These are phyloP conservation scores for Venturia aucupariae DNA, from an alignment of 2,329 filamentous ascomycete genomes.

Conservation along the genomic window DNA sequence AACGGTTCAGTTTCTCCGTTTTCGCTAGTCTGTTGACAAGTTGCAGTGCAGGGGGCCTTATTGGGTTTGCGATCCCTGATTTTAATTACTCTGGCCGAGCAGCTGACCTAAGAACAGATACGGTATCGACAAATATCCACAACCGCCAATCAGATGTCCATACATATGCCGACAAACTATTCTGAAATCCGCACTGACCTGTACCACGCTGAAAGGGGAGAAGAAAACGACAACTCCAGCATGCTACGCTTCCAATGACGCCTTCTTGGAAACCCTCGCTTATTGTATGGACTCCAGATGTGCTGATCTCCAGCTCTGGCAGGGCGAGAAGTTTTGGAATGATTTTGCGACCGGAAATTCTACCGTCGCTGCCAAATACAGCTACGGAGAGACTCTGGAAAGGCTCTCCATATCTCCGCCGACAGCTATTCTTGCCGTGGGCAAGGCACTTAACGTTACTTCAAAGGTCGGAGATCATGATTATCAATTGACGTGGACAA, in stretches of 20 bases:
- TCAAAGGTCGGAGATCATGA: neutral
- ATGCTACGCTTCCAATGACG: slow-evolving; percentile 19
- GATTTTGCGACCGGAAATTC: neutral
- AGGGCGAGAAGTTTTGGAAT: slow-evolving; percentile 17
- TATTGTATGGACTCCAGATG: slow-evolving; percentile 18
- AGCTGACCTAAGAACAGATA: neutral
- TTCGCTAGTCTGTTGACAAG: neutral
- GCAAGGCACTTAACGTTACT: neutral
- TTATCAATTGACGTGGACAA: neutral
- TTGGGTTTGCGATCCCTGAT: neutral
- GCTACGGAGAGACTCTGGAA: neutral
- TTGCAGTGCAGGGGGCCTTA: neutral
- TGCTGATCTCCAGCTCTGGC: slow-evolving; percentile 14
- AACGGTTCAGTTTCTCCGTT: neutral
- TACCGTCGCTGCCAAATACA: neutral
- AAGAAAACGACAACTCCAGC: neutral
- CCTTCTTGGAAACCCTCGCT: slow-evolving; percentile 19
- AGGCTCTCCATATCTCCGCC: neutral
- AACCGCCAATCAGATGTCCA: neutral
- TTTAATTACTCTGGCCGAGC: neutral
- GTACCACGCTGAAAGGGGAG: neutral
- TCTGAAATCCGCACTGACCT: neutral
- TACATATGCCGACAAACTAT: neutral
- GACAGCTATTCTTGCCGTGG: neutral
- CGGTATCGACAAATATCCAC: neutral